Percentiles rank a stretch among this genome's conserved stretches.
These are phyloP conservation scores for Metschnikowia continentalis DNA, from an alignment of 805 yeast genomes.

Conservation along the genomic window DNA sequence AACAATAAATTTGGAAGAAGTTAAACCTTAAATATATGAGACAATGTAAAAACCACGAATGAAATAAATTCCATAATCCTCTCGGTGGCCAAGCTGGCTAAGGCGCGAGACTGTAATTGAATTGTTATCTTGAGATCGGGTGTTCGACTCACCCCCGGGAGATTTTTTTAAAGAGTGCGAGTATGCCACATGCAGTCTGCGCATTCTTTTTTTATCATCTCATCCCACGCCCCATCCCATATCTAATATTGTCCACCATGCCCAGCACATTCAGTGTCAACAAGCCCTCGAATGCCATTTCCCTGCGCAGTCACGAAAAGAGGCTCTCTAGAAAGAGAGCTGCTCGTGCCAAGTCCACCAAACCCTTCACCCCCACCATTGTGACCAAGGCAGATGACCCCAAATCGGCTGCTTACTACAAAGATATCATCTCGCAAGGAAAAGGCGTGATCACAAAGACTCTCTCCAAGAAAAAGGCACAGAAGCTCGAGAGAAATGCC, in stretches of 20 bases:
- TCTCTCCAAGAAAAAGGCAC: conserved; percentile 70
- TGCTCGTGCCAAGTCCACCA: conserved; percentile 37
- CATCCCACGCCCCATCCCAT: conserved; percentile 4
- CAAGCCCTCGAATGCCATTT: conserved; percentile 60
- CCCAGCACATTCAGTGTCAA: conserved; percentile 80
- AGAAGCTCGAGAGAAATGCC: conserved; percentile 75
- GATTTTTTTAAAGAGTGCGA: conserved; percentile 21
- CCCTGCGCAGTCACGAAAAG: conserved; percentile 47
- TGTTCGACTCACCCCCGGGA: conserved; percentile 50
- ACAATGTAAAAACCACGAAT: too few relatives aligned
- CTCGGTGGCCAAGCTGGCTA: conserved; percentile 50
- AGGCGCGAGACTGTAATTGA: conserved; percentile 47
- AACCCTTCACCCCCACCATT: conserved; percentile 45
- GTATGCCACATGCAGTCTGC: background rate
- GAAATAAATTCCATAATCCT: conserved; percentile 12
- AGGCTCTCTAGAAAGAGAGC: conserved; percentile 54
- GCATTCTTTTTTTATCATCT: conserved; percentile 6
- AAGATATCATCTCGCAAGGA: conserved; percentile 28
- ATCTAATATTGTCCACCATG: conserved; percentile 38
- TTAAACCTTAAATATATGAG: too few relatives aligned
- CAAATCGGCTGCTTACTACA: conserved; percentile 42
- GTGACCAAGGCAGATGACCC: conserved; percentile 33
- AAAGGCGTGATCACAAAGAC: conserved; percentile 51
- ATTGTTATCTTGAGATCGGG: conserved; percentile 45
- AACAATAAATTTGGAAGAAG: too few relatives aligned